Base-by-base conservation (phyloP, 805 yeast genomes). In the Zygosaccharomyces pseudorouxii region DNA sequence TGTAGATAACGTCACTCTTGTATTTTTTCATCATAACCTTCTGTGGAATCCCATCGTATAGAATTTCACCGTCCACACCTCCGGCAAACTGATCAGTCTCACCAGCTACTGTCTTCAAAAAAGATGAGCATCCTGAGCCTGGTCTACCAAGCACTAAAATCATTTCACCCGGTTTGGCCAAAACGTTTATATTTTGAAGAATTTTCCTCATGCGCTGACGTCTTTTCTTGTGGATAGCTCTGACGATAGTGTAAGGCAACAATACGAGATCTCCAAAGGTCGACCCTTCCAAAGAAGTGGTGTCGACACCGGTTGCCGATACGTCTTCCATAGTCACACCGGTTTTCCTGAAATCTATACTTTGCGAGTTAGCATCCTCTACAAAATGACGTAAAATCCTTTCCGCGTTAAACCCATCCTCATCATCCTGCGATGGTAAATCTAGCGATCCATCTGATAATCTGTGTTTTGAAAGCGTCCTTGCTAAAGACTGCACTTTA, bases 31-130 rank as follows among this genome's bases (percentile, higher is more conserved):
- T 54, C 50, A 41, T 60, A 58, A 45, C 60, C 55, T 42, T 46
- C 53, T 31, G 57, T 36, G n/a, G 63, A 52, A 84, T 70, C 40
- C 88, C 87, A 60, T 82, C 86, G 58, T 83, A 85, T 6, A 72
- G 57, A 51, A 85, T 65, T 16, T 74, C 72, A 14, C 57, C 59
- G 39, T 49, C 48, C 14, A 63, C 61, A 20, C 49, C 41, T 25
- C 60, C 60, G 3, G 47, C 33, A 31, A 60, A 44, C 33, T 52
- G 50, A 18, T 55, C 50, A 28, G 55, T 48, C 30, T 54, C 57
- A 33, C 54, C 58, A 14, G 59, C 59, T 12, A 60, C 48, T 12
- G 62, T 48, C 38, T 58, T 54, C 23, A 62, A 56, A 35, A 62
- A 44, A 5, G 54, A 51, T 3, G 90, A 81, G 64, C 90, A 85